Conservation (phyloP, 345 rosid genomes). For the Linum trigynum region DNA sequence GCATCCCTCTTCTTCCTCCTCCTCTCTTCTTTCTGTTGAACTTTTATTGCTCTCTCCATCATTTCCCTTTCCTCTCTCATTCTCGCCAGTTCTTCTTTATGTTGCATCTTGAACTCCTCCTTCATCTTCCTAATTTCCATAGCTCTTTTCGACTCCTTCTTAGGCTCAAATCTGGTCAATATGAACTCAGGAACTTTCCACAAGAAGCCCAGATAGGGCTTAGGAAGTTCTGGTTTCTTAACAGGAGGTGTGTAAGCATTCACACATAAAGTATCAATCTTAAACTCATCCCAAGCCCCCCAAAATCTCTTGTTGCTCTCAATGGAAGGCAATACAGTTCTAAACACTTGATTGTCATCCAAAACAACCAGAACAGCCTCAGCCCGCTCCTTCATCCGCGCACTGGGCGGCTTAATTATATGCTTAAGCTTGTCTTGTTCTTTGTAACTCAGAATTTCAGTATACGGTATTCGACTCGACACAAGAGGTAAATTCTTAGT, state of each 20-base stretch:
- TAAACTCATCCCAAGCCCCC: conserved; percentile 69
- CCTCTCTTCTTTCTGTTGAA: conserved; percentile 54
- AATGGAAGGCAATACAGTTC: conserved; percentile 69
- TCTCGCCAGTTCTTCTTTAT: conserved; percentile 41
- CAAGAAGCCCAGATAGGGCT: conserved; percentile 66
- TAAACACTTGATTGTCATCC: conserved; percentile 67
- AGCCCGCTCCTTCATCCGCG: conserved; percentile 31
- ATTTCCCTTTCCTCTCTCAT: conserved; percentile 55
- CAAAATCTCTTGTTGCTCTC: conserved; percentile 68
- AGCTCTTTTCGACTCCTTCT: conserved; percentile 61
- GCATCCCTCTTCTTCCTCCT: conserved; percentile 43
- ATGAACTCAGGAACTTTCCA: conserved; percentile 57
- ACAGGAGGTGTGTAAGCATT: conserved; percentile 75
- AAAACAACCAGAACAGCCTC: conserved; percentile 72
- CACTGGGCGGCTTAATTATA: conserved; percentile 56
- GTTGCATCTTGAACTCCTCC: conserved; percentile 62
- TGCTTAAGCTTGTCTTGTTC: conserved; percentile 61
- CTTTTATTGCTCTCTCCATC: conserved; percentile 51
- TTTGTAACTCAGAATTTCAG: conserved; percentile 51
- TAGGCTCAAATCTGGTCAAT: conserved; percentile 27
- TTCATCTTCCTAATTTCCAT: conserved; percentile 50
- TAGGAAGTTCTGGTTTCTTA: conserved; percentile 62
- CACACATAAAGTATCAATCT: conserved; percentile 52
- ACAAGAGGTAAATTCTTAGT: conserved; percentile 58
- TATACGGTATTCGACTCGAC: conserved; percentile 56